A percentile compares a stretch with the other conserved stretches of the same genome.
Evolutionary conservation across 495 filamentous ascomycete species (phyloP).

Genomic region (Talaromyces thailandensis): DNA sequence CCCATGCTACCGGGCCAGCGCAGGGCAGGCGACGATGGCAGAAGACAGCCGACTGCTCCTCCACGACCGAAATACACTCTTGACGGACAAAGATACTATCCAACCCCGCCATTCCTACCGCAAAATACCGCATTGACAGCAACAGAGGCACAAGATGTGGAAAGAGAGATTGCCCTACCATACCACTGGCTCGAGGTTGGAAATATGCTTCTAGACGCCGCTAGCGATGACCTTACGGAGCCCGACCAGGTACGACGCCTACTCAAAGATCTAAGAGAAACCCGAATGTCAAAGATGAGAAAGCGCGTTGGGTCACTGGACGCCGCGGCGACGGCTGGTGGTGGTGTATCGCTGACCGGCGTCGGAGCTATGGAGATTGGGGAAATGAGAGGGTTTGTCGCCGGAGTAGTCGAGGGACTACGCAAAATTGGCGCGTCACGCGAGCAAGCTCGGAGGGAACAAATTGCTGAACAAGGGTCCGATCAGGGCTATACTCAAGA

Average conservation of each 20-base stretch:
- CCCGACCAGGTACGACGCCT: conserved; percentile 65
- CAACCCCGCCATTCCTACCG: conserved; percentile 32
- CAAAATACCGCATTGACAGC: conserved; percentile 22
- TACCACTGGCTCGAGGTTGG: conserved; percentile 92
- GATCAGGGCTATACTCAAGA: conserved; percentile 34
- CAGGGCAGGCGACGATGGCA: conserved; percentile 14
- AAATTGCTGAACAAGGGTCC: conserved; percentile 34
- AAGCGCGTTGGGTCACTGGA: conserved; percentile 62
- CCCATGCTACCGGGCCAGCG: conserved; percentile 49
- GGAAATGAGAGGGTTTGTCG: conserved; percentile 76
- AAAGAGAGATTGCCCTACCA: conserved; percentile 44
- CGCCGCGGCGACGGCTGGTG: conserved; percentile 48
- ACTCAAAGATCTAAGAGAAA: conserved; percentile 77
- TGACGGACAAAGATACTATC: conserved; percentile 32
- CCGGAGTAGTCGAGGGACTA: conserved; percentile 79
- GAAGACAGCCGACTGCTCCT: conserved; percentile 17
- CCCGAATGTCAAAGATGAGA: conserved; percentile 81
- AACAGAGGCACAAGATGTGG: conserved; percentile 19
- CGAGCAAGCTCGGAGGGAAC: conserved; percentile 39
- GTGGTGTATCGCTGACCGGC: conserved; percentile 67
- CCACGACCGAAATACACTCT: conserved; percentile 34
- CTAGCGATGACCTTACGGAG: conserved; percentile 74
- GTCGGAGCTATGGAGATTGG: conserved; percentile 87
- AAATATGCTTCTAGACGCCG: conserved; percentile 74
- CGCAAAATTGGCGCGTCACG: conserved; percentile 40